Base-by-base conservation (phyloP, 345 rosid genomes). In the Rhodomyrtus tomentosa region DNA sequence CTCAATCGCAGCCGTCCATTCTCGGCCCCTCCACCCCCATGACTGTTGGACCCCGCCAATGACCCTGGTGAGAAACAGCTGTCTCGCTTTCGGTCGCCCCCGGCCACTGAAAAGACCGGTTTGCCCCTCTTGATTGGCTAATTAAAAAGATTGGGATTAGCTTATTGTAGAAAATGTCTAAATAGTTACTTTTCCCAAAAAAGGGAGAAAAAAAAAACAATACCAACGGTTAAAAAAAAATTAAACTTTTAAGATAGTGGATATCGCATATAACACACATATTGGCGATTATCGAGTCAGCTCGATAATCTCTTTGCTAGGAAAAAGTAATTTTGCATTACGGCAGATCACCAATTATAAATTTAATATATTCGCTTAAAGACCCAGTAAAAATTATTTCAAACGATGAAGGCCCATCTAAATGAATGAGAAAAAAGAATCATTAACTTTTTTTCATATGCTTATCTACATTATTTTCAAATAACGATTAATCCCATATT, bases 1-100 rank as follows among this genome's bases (percentile, higher is more conserved):
- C 38, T 11, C 55, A 18, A 91, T 92, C 93, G 15, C 56, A 84
- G 73, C 92, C 93, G 93, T 90, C 83, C 82, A 74, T 86, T 83
- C 73, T 40, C 29, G 4, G 18, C 40, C 20, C 38, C 85, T 62
- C 89, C 86, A n/a, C n/a, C 54, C 88, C 88, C 54, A 80, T 51
- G 84, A 82, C 82, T 84, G 84, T 81, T 80, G 89, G 92, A 86
- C 81, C 58, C 85, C 83, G 51, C 10, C 27, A 58, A 54, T 53
- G 79, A 36, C 79, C 79, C 79, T 32, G 45, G 79, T 68, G 79
- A 62, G 25, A 81, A 82, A 88, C 90, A 90, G 93, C 91, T 91
- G 92, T 88, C 88, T 85, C 62, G 21, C 90, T 89, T 88, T 82
- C 88, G 86, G 83, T 58, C 54, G 79, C 79, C 5, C 6, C 0